These are phyloP conservation scores for Collybiopsis confluens DNA, from an alignment of 768 basidiomycete genomes.

Conservation along the genomic window DNA sequence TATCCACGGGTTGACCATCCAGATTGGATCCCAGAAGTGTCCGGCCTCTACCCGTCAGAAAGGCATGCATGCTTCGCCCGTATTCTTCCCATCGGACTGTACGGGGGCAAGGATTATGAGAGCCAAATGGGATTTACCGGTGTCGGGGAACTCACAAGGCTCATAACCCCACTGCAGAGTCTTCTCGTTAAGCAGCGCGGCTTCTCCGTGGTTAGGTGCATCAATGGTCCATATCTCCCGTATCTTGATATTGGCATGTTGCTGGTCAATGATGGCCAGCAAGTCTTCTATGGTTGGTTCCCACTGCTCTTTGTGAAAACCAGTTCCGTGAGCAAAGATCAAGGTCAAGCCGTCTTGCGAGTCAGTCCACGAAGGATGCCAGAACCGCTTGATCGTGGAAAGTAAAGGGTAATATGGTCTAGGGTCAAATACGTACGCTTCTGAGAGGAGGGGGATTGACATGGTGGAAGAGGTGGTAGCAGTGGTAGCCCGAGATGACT, in stretches of 20 bases:
- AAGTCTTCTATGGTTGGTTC: conserved; percentile 51
- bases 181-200: conserved; percentile 43
- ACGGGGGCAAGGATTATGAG: not conserved
- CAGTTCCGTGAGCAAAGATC: conserved; percentile 48
- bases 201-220: conserved; percentile 52
- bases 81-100: conserved; percentile 55
- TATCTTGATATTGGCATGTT: conserved; percentile 25
- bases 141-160: conserved; percentile 29
- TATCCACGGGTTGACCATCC: not conserved
- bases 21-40: conserved; percentile 34
- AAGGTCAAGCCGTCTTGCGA: conserved; percentile 41
- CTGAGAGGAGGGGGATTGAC: not conserved
- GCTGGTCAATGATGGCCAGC: conserved; percentile 21
- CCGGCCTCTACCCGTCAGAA: conserved; percentile 43
- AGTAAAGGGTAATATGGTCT: conserved; percentile 47
- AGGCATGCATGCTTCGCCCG: conserved; percentile 39
- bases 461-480: no score
- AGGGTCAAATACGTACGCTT: conserved; percentile 47
- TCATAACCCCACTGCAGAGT: conserved; percentile 36
- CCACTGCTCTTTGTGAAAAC: conserved; percentile 59
- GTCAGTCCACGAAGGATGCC: conserved; percentile 23
- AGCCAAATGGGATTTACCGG: no score
- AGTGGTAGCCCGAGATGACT: no score
- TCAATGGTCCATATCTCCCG: conserved; percentile 40
- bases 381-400: conserved; percentile 47